These are phyloP conservation scores for Bisporella sp. DNA, from an alignment of 2,329 filamentous ascomycete species.

Conservation along the genomic window DNA sequence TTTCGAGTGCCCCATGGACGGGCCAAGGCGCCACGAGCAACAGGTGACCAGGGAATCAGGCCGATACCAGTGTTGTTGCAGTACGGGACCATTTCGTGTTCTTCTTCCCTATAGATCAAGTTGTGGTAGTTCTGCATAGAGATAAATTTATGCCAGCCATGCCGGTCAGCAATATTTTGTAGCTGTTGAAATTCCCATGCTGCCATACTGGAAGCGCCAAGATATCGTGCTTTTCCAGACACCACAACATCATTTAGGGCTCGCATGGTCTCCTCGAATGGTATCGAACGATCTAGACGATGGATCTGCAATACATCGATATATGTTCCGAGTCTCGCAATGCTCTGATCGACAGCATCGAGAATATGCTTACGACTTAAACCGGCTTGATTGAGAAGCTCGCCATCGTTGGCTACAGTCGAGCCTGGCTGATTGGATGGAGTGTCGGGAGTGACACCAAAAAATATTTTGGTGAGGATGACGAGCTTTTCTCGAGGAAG, in stretches of 20 bases:
- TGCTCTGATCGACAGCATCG: constrained; percentile 52
- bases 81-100: constrained; percentile 30
- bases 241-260: constrained; percentile 51
- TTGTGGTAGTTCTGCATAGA: constrained; percentile 55
- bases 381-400: constrained; percentile 40
- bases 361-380: constrained; percentile 58
- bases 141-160: constrained; percentile 54
- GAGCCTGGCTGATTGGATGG: too few relatives aligned
- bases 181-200: constrained; percentile 44
- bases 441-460: too few relatives aligned
- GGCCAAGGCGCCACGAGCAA: constrained; percentile 26
- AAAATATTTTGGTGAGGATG: constrained; percentile 61
- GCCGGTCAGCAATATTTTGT: constrained; percentile 48
- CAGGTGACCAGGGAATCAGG: constrained; percentile 32
- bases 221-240: constrained; percentile 49
- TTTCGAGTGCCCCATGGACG: constrained; percentile 13
- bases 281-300: constrained; percentile 44
- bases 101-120: constrained; percentile 53
- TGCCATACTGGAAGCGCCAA: constrained; percentile 34
- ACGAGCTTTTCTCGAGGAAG: constrained; percentile 58
- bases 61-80: constrained; percentile 25
- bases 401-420: too few relatives aligned
- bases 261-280: constrained; percentile 52
- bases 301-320: constrained; percentile 52
- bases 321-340: constrained; percentile 42